Evolutionary conservation across 345 rosid species (phyloP).

Genomic region (Dipteronia dyeriana): DNA sequence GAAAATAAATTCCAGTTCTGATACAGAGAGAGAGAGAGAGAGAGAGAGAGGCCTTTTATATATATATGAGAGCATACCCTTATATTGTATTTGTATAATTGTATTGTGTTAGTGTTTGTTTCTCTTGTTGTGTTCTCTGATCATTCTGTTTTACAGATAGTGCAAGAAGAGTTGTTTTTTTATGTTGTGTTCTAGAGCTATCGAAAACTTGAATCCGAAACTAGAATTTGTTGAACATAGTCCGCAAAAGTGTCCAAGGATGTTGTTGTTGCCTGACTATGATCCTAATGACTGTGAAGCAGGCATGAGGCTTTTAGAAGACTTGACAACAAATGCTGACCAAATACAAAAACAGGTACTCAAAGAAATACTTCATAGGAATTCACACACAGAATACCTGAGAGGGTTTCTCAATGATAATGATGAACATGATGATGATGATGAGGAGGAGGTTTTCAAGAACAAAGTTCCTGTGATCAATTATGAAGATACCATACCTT

Average conservation of each 20-base stretch:
- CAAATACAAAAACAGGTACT: conserved; percentile 60
- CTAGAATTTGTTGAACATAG: conserved; percentile 10
- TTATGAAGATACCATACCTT: conserved; percentile 75
- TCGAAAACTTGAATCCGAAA: conserved; percentile 22
- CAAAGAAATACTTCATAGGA: conserved; percentile 52
- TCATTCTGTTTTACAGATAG: conserved; percentile 8
- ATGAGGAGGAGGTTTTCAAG: conserved; percentile 55
- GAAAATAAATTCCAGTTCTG: conserved; percentile 25
- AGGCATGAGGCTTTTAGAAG: conserved; percentile 72
- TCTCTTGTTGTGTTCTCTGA: background rate
- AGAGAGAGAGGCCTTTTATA: conserved; percentile 13
- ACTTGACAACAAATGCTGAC: conserved; percentile 63
- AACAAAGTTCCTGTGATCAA: conserved; percentile 72
- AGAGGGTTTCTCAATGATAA: conserved; percentile 46
- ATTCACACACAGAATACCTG: conserved; percentile 68
- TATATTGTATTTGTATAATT: conserved; percentile 4
- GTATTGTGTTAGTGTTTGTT: conserved; percentile 1
- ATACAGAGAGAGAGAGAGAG: background rate
- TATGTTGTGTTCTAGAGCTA: conserved; percentile 23
- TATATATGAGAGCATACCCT: conserved; percentile 21
- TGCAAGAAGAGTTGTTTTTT: conserved; percentile 10
- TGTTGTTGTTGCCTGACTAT: conserved; percentile 75
- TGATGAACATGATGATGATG: conserved; percentile 3
- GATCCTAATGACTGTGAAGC: conserved; percentile 77
- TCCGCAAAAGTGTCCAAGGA: conserved; percentile 22